phyloP scores from a whole-genome alignment of 2,329 filamentous ascomycete species.

The Fusarium redolens region DNA sequence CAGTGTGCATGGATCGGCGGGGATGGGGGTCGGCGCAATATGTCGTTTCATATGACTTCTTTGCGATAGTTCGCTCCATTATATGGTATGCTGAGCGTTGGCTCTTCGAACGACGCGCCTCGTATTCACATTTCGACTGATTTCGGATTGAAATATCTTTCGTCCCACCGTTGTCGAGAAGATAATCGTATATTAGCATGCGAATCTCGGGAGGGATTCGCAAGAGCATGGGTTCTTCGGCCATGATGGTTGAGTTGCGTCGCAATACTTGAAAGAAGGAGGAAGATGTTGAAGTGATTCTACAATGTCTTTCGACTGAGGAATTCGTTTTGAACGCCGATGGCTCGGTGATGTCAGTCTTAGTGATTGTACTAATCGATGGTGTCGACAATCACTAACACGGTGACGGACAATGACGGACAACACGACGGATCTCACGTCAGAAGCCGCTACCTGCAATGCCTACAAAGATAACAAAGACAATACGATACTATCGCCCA shows the following conservation, averaged over 20 bases:
- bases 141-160: constrained; percentile 56
- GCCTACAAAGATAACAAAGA: constrained; percentile 18
- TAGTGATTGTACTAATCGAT: constrained; percentile 13
- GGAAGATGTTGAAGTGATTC: neutral
- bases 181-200: constrained; percentile 56
- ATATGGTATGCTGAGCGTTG: constrained; percentile 55
- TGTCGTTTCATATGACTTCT: constrained; percentile 62
- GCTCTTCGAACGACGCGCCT: constrained; percentile 22
- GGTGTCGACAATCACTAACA: constrained; percentile 21
- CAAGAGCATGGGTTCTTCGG: constrained; percentile 45
- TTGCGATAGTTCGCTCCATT: constrained; percentile 54
- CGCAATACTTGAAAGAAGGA: neutral
- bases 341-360: constrained; percentile 22
- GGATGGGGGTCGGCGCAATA: constrained; percentile 53
- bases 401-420: constrained; percentile 22
- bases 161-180: constrained; percentile 56
- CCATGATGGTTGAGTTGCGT: constrained; percentile 25
- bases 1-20: constrained; percentile 52
- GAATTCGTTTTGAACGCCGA: constrained; percentile 3
- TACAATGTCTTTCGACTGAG: neutral
- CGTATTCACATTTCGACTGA: constrained; percentile 44
- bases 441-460: constrained; percentile 25
- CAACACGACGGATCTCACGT: constrained; percentile 29
- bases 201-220: constrained; percentile 56
- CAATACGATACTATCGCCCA: neutral